phyloP scores from a whole-genome alignment of 2,329 filamentous ascomycete genomes.

The Aspergillaceae sp. region DNA sequence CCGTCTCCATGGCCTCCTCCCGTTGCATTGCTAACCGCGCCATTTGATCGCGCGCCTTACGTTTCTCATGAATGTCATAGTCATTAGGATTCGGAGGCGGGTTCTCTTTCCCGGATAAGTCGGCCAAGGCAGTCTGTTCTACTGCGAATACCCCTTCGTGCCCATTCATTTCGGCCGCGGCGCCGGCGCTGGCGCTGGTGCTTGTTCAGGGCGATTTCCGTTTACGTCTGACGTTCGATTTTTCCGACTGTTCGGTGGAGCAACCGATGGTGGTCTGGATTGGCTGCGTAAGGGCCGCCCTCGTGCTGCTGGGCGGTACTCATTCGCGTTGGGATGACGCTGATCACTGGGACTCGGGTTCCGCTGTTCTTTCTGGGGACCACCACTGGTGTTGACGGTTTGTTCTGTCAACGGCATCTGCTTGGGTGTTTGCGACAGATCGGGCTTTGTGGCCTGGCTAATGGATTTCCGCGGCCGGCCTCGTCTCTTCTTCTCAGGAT shows the following conservation, averaged over 20 bases:
- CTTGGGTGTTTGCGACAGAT: slow-evolving; percentile 7
- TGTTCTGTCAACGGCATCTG: slow-evolving; percentile 10
- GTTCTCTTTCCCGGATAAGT: slow-evolving; percentile 9
- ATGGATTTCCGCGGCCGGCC: slow-evolving; percentile 25
- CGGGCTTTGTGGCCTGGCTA: slow-evolving; percentile 9
- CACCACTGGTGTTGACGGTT: slow-evolving; percentile 10
- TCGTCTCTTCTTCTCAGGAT: slow-evolving; percentile 8
- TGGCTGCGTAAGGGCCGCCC: slow-evolving; percentile 11
- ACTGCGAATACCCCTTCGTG: not conserved
- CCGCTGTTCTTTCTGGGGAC: slow-evolving; percentile 6
- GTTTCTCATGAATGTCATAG: slow-evolving; percentile 15
- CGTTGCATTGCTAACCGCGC: slow-evolving; percentile 30
- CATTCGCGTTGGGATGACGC: not conserved
- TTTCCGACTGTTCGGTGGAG: not conserved
- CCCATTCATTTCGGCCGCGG: not conserved
- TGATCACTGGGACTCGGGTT: slow-evolving; percentile 9
- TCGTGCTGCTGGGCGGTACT: slow-evolving; percentile 5
- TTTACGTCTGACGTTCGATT: not conserved
- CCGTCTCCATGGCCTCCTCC: slow-evolving; percentile 31
- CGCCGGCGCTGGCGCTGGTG: not conserved
- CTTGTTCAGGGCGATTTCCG: not conserved
- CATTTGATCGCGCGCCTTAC: slow-evolving; percentile 27
- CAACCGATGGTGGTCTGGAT: slow-evolving; percentile 7
- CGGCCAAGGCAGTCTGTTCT: too few relatives aligned
- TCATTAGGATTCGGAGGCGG: slow-evolving; percentile 1